A percentile compares a stretch with the other conserved stretches of the same genome.
phyloP scores from a whole-genome alignment of 768 basidiomycete species.

The Panus rudis region DNA sequence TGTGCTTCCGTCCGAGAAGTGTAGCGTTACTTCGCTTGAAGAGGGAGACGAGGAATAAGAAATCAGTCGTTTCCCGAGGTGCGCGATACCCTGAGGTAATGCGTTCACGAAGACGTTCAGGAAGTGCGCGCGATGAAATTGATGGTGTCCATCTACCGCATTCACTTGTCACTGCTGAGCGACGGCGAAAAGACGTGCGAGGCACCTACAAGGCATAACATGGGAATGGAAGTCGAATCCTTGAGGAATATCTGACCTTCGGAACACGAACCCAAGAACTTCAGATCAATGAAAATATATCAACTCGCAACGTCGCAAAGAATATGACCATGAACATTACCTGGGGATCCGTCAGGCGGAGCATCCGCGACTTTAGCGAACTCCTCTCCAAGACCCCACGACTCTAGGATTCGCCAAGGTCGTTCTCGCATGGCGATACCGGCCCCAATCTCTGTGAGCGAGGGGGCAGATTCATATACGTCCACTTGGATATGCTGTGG shows the following conservation, averaged over 20 bases:
- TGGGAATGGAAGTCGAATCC: slow-evolving; percentile 9
- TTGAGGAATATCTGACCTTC: slow-evolving; percentile 33
- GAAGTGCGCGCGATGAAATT: slow-evolving; percentile 44
- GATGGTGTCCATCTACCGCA: slow-evolving; percentile 24
- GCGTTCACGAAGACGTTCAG: slow-evolving; percentile 34
- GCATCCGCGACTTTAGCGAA: slow-evolving; percentile 20
- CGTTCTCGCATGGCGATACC: slow-evolving; percentile 27
- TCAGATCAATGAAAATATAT: neutral
- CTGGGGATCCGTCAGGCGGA: slow-evolving; percentile 13
- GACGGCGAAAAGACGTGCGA: no score
- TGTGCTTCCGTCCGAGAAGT: slow-evolving; percentile 20
- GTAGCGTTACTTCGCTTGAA: slow-evolving; percentile 9
- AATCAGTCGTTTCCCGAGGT: slow-evolving; percentile 25
- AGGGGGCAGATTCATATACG: slow-evolving; percentile 30
- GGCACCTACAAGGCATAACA: no score
- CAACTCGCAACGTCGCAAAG: neutral
- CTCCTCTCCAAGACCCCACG: slow-evolving; percentile 19
- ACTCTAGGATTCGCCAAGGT: slow-evolving; percentile 21
- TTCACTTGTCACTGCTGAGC: neutral
- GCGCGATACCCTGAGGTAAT: slow-evolving; percentile 19
- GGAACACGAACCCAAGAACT: slow-evolving; percentile 41
- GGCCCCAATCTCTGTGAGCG: slow-evolving; percentile 45
- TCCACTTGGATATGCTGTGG: slow-evolving; percentile 20
- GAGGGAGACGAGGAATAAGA: slow-evolving; percentile 13
- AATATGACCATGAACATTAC: slow-evolving; percentile 4